phyloP scores from a whole-genome alignment of 1,284 basidiomycete species.

The Gymnopus androsaceus region DNA sequence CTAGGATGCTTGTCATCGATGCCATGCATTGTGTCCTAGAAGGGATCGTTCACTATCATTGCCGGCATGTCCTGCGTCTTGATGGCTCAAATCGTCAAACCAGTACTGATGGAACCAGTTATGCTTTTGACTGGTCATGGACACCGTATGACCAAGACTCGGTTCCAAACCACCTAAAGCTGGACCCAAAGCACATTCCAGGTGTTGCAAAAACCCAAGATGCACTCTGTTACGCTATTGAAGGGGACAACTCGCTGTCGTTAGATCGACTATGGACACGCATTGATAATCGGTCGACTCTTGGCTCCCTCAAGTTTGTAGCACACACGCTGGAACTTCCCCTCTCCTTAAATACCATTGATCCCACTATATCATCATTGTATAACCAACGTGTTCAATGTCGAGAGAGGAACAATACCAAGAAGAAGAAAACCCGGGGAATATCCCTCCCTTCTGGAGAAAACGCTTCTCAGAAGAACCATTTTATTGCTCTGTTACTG shows the following conservation, averaged over 20 bases:
- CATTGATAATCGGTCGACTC: background rate
- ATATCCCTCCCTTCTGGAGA: background rate
- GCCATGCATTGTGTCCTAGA: constrained; percentile 34
- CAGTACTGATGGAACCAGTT: background rate
- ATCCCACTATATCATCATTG: background rate
- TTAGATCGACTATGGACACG: background rate
- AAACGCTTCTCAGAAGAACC: background rate
- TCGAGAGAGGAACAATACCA: background rate
- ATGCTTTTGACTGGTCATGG: constrained; percentile 19
- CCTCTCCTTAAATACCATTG: background rate
- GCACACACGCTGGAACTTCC: background rate
- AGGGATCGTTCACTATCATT: constrained; percentile 28
- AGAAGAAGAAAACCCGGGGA: background rate
- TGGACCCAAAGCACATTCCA: constrained; percentile 8
- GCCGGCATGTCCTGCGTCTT: constrained; percentile 11
- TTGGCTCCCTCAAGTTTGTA: background rate
- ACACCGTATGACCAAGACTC: constrained; percentile 14
- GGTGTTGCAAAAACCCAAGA: constrained; percentile 10
- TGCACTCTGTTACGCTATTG: constrained; percentile 9
- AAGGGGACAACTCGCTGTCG: background rate
- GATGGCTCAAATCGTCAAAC: background rate
- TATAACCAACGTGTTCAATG: background rate
- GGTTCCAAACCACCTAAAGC: constrained; percentile 1
- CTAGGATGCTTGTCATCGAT: constrained; percentile 28
- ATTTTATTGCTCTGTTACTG: background rate